Conservation (phyloP, 2,329 filamentous ascomycete species). For the Diplodia corticola region DNA sequence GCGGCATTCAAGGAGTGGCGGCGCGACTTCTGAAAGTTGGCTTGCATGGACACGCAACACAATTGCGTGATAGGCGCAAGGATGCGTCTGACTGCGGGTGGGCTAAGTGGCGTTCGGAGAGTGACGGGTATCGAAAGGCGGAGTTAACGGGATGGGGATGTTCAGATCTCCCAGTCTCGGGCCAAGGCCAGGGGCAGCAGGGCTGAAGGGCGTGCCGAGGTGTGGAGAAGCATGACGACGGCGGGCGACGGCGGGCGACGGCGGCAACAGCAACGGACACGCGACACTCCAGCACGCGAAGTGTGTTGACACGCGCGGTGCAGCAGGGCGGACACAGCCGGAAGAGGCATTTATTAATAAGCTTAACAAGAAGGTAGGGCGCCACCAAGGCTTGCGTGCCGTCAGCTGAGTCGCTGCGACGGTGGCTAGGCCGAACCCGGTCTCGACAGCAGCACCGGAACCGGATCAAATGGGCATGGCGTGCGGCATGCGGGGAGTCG, state of each 20-base stretch:
- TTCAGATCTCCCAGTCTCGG: slow-evolving; percentile 10
- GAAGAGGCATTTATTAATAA: slow-evolving; percentile 10
- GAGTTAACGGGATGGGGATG: neutral
- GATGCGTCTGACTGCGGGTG: neutral
- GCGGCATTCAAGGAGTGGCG: neutral
- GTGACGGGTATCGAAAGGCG: neutral
- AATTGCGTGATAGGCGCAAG: neutral
- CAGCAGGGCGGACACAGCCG: slow-evolving; percentile 7
- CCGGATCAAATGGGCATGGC: neutral
- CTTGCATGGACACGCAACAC: neutral
- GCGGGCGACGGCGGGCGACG: no score
- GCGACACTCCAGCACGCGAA: slow-evolving; percentile 7
- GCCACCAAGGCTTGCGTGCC: slow-evolving; percentile 1
- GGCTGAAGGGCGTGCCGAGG: neutral
- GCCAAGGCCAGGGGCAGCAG: neutral
- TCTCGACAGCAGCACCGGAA: neutral
- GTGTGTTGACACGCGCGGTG: neutral
- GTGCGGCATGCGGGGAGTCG: neutral
- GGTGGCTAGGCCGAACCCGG: no score
- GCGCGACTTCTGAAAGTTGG: neutral
- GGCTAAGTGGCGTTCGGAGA: neutral
- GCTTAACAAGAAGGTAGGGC: slow-evolving; percentile 14
- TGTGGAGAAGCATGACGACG: neutral
- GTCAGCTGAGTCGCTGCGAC: neutral
- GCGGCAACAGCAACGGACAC: slow-evolving; percentile 10